Evolutionary conservation across 2,329 filamentous ascomycete genomes (phyloP).

Genomic region (Talaromyces sp.): DNA sequence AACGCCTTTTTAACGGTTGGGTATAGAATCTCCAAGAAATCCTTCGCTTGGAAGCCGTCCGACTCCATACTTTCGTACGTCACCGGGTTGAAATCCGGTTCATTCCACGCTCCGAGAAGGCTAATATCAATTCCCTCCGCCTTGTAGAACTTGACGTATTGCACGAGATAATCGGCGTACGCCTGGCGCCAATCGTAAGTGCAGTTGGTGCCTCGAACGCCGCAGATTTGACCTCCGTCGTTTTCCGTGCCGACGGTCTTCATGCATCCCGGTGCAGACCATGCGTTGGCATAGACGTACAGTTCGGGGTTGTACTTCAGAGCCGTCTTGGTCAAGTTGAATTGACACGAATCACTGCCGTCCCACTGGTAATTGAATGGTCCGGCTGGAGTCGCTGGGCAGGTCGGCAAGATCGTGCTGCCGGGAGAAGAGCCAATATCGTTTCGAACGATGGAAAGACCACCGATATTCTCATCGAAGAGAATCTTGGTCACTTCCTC

Average conservation of each 20-base stretch:
- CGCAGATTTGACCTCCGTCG: not conserved
- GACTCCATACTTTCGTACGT: not conserved
- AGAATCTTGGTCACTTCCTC: not conserved
- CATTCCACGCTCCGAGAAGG: constrained; percentile 51
- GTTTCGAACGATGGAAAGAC: constrained; percentile 18
- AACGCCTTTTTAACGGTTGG: not conserved
- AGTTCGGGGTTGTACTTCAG: constrained; percentile 7
- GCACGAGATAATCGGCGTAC: constrained; percentile 51
- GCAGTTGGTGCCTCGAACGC: not conserved
- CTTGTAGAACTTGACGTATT: constrained; percentile 51
- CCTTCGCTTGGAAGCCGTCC: not conserved
- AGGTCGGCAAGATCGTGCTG: constrained; percentile 18
- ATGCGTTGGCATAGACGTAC: constrained; percentile 40
- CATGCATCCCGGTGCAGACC: constrained; percentile 52
- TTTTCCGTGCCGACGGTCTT: constrained; percentile 41
- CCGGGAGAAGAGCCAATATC: constrained; percentile 16
- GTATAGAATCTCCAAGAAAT: not conserved
- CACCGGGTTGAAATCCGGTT: constrained; percentile 38
- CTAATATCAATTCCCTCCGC: constrained; percentile 46
- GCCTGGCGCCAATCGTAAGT: constrained; percentile 48
- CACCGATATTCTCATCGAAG: constrained; percentile 14
- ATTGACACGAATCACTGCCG: constrained; percentile 15
- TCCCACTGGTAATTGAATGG: constrained; percentile 18
- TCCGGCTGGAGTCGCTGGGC: constrained; percentile 9
- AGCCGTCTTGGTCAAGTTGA: constrained; percentile 19